Percentiles rank a stretch among this genome's conserved stretches.
Conservation (phyloP, 805 yeast genomes). For the Cyberlindnera nakhonratchasimensis region DNA sequence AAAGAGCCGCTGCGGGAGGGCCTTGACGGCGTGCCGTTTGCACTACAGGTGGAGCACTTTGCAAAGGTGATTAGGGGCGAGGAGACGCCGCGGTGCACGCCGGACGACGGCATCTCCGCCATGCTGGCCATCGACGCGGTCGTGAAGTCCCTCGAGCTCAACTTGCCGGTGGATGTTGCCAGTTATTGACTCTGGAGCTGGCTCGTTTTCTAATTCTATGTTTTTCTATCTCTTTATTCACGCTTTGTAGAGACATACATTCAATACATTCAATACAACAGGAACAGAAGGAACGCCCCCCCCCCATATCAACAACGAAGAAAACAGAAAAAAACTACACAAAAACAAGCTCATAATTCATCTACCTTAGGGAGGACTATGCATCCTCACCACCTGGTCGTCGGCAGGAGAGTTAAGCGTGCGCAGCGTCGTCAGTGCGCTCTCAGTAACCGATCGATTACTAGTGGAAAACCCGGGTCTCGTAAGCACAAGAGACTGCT, state of each 20-base stretch:
- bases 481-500: not conserved
- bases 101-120: slow-evolving; percentile 21
- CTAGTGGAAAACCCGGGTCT: slow-evolving; percentile 9
- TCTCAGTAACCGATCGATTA: slow-evolving; percentile 16
- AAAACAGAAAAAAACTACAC: too few species aligned
- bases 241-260: too few species aligned
- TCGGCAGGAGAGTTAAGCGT: slow-evolving; percentile 11
- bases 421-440: slow-evolving; percentile 14
- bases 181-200: slow-evolving; percentile 1
- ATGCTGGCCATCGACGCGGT: slow-evolving; percentile 24
- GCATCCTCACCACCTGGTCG: not conserved
- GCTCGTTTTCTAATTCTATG: not conserved
- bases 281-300: too few species aligned
- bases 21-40: slow-evolving; percentile 18
- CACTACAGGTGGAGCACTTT: slow-evolving; percentile 21
- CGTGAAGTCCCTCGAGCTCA: slow-evolving; percentile 16
- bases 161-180: slow-evolving; percentile 17
- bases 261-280: too few species aligned
- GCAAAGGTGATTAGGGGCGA: slow-evolving; percentile 17
- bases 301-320: too few species aligned
- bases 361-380: not conserved
- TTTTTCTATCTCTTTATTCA: not conserved
- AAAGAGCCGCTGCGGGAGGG: slow-evolving; percentile 11
- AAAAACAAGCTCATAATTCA: not conserved
- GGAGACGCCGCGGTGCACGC: slow-evolving; percentile 19